Base-by-base conservation (phyloP, 2,329 filamentous ascomycete species). In the Diaporthe amygdali region DNA sequence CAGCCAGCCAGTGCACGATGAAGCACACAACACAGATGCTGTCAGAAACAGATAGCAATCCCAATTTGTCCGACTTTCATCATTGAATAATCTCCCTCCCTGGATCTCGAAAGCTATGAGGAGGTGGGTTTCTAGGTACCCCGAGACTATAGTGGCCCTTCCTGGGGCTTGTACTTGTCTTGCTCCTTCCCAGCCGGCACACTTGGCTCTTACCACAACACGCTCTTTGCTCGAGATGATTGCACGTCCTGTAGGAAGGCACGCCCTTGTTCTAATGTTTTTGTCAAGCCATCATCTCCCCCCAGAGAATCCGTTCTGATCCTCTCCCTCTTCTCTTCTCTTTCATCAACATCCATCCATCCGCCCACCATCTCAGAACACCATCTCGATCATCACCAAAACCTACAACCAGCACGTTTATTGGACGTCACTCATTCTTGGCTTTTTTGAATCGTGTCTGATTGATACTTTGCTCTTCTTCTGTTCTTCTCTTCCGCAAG, bases 341-440 rank as follows among this genome's bases (percentile, higher is more conserved):
- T 41, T 41, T 37, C 66, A 52, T 44, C 64, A 68, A 66, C 34
- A 46, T 49, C 34, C 54, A 72, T 54, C 68, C 68, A 66, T 47
- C 37, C 70, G 44, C 41, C 34, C 34, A 46, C 52, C 68, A 52
- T 56, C 47, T 47, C 56, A 49, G 55, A 71, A 59, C 68, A 71
- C 44, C 59, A 66, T 56, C 49, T 56, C 55, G 49, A 64, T 69
- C 67, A 64, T 66, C 71, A 71, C 56, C 61, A 49, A 59, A 55
- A 61, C 69, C 70, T 70, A 73, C 67, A 68, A 72, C 59, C 61
- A 72, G 54, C 66, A 68, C 72, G 72, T 73, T 75, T 75, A 74
- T 72, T 72, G 71, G 70, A 72, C 71, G 72, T 71, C 72, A 66
- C 70, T 71, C 70, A 54, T 70, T 74, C 66, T 64, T 46, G 64